Evolutionary conservation across 2,329 filamentous ascomycete genomes (phyloP).

Genomic region (Torrubiella hemipterigena): DNA sequence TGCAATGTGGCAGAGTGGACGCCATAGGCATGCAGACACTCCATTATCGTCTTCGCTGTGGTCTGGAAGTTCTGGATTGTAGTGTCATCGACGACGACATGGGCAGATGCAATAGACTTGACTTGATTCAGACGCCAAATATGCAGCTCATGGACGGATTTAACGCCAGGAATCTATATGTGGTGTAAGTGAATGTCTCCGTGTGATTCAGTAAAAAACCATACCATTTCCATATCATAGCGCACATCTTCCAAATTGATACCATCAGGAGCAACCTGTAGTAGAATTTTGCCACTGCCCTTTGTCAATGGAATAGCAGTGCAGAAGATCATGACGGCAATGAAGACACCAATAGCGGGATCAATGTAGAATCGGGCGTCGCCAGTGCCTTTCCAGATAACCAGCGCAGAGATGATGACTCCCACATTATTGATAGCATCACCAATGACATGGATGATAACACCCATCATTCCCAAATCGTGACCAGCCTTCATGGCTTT

Average conservation of each 20-base stretch:
- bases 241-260: constrained; percentile 51
- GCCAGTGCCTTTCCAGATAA: constrained; percentile 55
- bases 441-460: constrained; percentile 57
- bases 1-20: constrained; percentile 63
- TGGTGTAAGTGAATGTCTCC: constrained; percentile 1
- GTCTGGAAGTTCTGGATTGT: constrained; percentile 46
- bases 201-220: background rate
- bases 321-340: constrained; percentile 59
- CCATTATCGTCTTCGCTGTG: constrained; percentile 47
- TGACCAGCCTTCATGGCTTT: constrained; percentile 23
- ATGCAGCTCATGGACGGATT: constrained; percentile 60
- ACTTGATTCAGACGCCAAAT: constrained; percentile 63
- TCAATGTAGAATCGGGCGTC: constrained; percentile 57
- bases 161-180: constrained; percentile 49
- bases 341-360: constrained; percentile 55
- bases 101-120: constrained; percentile 58
- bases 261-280: constrained; percentile 52
- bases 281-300: constrained; percentile 50
- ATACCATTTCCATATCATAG: constrained; percentile 54
- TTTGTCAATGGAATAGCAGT: constrained; percentile 52
- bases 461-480: constrained; percentile 61
- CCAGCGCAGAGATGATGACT: constrained; percentile 55
- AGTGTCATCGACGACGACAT: constrained; percentile 49
- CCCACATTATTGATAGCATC: constrained; percentile 68
- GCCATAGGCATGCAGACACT: constrained; percentile 63